Conservation (phyloP, 352 stramenopile genomes). For the Phytophthora nicotianae region DNA sequence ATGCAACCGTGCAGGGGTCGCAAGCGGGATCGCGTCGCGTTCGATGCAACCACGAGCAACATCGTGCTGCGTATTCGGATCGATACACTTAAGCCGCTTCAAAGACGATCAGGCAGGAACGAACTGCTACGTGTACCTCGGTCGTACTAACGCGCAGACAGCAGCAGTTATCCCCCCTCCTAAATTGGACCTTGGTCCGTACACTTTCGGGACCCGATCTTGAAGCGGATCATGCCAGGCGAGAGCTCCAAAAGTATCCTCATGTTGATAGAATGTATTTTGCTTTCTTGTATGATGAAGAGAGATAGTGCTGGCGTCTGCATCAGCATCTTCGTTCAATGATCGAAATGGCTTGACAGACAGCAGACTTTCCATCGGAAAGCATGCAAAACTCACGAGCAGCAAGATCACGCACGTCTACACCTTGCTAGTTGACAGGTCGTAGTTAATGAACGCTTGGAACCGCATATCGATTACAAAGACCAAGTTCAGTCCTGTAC, state of each 20-base stretch:
- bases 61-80: too few relatives aligned
- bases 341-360: background rate
- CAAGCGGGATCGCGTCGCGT: background rate
- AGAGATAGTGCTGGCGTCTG: background rate
- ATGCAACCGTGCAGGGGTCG: slow-evolving; percentile 7
- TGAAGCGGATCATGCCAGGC: background rate
- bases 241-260: too few relatives aligned
- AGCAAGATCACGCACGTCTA: background rate
- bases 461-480: slow-evolving; percentile 22
- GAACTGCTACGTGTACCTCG: too few relatives aligned
- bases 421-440: background rate
- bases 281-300: too few relatives aligned
- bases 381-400: background rate
- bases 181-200: background rate
- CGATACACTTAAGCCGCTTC: background rate
- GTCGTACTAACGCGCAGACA: background rate
- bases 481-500: background rate
- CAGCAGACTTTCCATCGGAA: background rate
- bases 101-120: slow-evolving; percentile 4
- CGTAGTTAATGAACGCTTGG: background rate
- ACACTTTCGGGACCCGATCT: background rate
- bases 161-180: background rate
- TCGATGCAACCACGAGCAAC: slow-evolving; percentile 4
- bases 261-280: background rate
- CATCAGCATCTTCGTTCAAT: background rate